phyloP scores from a whole-genome alignment of 2,329 filamentous ascomycete species.

The Penicillium sp. region DNA sequence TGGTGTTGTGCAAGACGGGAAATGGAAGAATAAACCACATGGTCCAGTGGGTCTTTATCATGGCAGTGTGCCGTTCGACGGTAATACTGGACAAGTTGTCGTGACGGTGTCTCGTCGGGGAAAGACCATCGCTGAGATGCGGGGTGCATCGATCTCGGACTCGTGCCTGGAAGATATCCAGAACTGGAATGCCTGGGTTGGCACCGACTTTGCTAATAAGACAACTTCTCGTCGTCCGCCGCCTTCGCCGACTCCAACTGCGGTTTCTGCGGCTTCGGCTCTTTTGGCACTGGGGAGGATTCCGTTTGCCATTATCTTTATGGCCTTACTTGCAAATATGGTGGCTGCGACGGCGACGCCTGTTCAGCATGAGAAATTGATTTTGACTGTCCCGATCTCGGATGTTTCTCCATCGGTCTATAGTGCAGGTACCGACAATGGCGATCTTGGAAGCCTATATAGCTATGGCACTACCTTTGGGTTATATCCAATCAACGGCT shows the following conservation, averaged over 20 bases:
- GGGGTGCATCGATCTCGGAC: slow-evolving; percentile 1
- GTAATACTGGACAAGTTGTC: slow-evolving; percentile 1
- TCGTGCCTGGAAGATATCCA: not conserved
- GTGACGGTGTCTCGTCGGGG: slow-evolving; percentile 4
- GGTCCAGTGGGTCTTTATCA: slow-evolving; percentile 1
- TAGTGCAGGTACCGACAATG: no score
- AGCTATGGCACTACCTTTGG: not conserved
- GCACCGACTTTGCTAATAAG: slow-evolving; percentile 1
- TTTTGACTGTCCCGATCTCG: not conserved
- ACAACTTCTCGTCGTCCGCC: not conserved
- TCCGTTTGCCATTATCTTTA: not conserved
- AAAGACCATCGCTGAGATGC: slow-evolving; percentile 1
- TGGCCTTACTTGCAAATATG: slow-evolving; percentile 5
- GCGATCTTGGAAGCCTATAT: not conserved
- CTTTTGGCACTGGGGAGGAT: not conserved
- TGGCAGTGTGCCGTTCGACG: slow-evolving; percentile 5
- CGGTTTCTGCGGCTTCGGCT: slow-evolving; percentile 1
- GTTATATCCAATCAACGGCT: not conserved
- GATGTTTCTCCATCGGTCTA: not conserved
- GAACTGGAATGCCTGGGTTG: slow-evolving; percentile 9
- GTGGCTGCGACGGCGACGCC: not conserved
- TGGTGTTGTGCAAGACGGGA: not conserved
- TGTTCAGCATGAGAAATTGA: not conserved
- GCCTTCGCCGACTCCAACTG: not conserved
- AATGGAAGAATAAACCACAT: not conserved